Percentiles rank a stretch among this genome's conserved stretches.
These are phyloP conservation scores for Heterobasidion annosum DNA, from an alignment of 1,284 basidiomycete species.

Conservation along the genomic window DNA sequence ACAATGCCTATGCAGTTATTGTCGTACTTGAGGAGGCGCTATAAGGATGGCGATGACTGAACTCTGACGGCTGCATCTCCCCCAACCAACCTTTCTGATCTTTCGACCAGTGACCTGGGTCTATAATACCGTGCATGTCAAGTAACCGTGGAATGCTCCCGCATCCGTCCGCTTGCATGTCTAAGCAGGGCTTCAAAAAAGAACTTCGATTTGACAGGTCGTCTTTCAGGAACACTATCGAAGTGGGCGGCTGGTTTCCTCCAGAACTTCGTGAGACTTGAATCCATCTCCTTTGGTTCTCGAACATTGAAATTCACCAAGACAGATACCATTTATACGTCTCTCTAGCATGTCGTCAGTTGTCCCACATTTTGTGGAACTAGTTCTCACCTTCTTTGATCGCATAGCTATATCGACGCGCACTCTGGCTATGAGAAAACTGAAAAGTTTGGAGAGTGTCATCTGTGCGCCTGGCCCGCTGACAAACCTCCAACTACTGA, in stretches of 20 bases:
- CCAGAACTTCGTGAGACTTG: constrained; percentile 65
- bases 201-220: constrained; percentile 20
- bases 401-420: constrained; percentile 85
- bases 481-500: neutral
- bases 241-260: constrained; percentile 65
- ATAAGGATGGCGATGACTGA: no score
- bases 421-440: constrained; percentile 78
- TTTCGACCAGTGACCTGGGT: no score
- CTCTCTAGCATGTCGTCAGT: constrained; percentile 70
- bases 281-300: neutral
- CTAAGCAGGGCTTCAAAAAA: no score
- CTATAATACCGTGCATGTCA: no score
- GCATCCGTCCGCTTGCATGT: no score
- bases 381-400: neutral
- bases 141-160: no score
- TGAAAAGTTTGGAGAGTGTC: constrained; percentile 78
- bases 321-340: constrained; percentile 89
- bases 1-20: no score
- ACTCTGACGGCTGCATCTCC: no score
- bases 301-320: constrained; percentile 16
- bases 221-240: constrained; percentile 69
- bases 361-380: neutral
- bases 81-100: no score
- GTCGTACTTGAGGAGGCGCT: no score
- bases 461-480: constrained; percentile 44